Percentiles rank a stretch among this genome's conserved stretches.
These are phyloP conservation scores for Gossypium bickii DNA, from an alignment of 345 rosid species.

Conservation along the genomic window DNA sequence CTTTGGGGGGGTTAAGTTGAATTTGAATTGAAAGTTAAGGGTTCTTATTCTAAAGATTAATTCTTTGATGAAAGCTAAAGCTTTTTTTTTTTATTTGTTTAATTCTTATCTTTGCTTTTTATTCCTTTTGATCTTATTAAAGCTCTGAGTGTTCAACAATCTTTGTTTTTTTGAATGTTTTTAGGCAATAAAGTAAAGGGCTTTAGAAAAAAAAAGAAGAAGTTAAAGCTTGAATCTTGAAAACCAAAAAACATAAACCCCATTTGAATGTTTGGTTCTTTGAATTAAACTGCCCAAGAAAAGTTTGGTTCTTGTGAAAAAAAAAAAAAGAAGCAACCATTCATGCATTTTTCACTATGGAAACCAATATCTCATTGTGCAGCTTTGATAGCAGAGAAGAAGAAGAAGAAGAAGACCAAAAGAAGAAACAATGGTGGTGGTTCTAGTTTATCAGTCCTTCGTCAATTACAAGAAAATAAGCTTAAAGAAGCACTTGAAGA, in stretches of 20 bases:
- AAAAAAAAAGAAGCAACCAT: slow-evolving; percentile 14
- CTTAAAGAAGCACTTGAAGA: slow-evolving; percentile 84
- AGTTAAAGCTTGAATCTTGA: slow-evolving; percentile 23
- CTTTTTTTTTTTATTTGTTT: slow-evolving; percentile 18
- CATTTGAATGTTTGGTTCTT: background rate
- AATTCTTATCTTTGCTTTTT: slow-evolving; percentile 23
- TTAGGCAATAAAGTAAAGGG: slow-evolving; percentile 30
- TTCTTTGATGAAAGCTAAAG: slow-evolving; percentile 39
- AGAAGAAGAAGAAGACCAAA: slow-evolving; percentile 29
- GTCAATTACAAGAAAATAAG: slow-evolving; percentile 69
- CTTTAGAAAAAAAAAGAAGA: background rate
- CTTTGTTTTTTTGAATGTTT: slow-evolving; percentile 34
- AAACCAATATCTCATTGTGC: slow-evolving; percentile 80
- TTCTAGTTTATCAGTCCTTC: slow-evolving; percentile 48
- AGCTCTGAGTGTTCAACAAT: slow-evolving; percentile 22
- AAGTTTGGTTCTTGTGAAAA: slow-evolving; percentile 14
- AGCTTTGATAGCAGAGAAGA: slow-evolving; percentile 58
- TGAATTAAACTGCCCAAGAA: slow-evolving; percentile 5
- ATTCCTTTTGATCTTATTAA: slow-evolving; percentile 22
- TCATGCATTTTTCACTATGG: slow-evolving; percentile 89
- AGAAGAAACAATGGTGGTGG: slow-evolving; percentile 38
- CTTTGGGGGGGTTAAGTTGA: slow-evolving; percentile 29
- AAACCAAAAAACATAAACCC: slow-evolving; percentile 18
- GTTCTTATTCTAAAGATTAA: slow-evolving; percentile 27
- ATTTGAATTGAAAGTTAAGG: slow-evolving; percentile 28